These are phyloP conservation scores for Nicotiana otophora DNA, from an alignment of 257 asterid genomes.

Conservation along the genomic window DNA sequence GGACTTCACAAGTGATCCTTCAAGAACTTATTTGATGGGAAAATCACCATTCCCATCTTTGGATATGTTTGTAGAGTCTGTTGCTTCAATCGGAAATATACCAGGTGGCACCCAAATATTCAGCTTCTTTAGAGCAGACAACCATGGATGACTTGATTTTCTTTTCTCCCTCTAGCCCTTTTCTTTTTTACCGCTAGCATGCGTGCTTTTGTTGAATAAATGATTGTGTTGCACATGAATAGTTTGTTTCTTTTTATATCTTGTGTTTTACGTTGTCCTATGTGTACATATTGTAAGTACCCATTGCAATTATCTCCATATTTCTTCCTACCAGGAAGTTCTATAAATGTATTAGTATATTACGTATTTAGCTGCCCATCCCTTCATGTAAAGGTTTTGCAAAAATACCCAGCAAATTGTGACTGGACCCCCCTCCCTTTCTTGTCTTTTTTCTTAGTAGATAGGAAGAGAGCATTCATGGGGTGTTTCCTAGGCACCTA, in stretches of 20 bases:
- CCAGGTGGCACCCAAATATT: slow-evolving; percentile 42
- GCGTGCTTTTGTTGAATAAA: not conserved
- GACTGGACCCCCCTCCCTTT: not conserved
- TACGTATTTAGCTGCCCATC: not conserved
- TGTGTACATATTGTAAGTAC: not conserved
- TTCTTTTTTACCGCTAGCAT: not conserved
- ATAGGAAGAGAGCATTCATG: not conserved
- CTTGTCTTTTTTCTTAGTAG: not conserved
- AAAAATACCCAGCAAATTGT: not conserved
- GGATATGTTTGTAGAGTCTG: slow-evolving; percentile 59
- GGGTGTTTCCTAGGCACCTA: not conserved
- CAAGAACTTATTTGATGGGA: slow-evolving; percentile 65
- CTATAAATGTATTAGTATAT: not conserved
- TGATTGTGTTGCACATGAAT: not conserved
- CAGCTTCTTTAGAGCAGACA: slow-evolving; percentile 3
- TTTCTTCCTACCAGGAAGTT: not conserved
- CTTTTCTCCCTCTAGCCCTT: not conserved
- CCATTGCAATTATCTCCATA: not conserved
- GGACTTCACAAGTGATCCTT: slow-evolving; percentile 49
- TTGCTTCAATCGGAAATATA: slow-evolving; percentile 73
- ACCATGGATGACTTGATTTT: not conserved
- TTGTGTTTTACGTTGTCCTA: not conserved
- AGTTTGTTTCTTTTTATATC: not conserved
- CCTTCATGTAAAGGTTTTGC: not conserved
- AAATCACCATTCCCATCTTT: slow-evolving; percentile 82